Conservation (phyloP, 2,329 filamentous ascomycete genomes). For the Verticillium dahliae region DNA sequence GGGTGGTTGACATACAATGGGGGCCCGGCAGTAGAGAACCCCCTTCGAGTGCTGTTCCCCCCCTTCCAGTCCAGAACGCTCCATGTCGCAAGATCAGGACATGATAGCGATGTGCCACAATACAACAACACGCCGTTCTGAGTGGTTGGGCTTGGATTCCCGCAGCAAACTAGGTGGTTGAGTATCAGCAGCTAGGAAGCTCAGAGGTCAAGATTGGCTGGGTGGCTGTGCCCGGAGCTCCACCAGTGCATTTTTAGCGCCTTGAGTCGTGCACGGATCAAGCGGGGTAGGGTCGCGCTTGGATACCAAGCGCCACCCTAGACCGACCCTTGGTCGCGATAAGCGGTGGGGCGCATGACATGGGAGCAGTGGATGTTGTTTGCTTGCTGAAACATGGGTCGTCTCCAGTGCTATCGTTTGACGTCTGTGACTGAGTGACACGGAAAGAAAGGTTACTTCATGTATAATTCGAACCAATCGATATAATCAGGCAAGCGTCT, state of each 20-base stretch:
- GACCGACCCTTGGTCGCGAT: not conserved
- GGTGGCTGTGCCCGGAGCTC: not conserved
- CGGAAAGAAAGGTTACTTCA: too few relatives aligned
- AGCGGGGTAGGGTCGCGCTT: slow-evolving; percentile 1
- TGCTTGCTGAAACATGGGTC: too few relatives aligned
- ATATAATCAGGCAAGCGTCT: too few relatives aligned
- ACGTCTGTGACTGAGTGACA: too few relatives aligned
- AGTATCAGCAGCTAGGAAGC: not conserved
- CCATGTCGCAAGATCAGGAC: not conserved
- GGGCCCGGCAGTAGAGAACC: not conserved
- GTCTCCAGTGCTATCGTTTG: too few relatives aligned
- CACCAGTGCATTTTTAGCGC: not conserved
- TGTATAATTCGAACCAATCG: too few relatives aligned
- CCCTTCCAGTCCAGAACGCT: not conserved
- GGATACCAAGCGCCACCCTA: not conserved
- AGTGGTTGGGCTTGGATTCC: not conserved
- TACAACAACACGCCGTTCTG: not conserved
- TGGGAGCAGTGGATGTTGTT: too few relatives aligned
- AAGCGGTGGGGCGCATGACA: not conserved
- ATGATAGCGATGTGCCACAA: not conserved
- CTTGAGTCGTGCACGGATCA: not conserved
- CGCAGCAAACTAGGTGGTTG: not conserved
- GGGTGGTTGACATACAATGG: not conserved
- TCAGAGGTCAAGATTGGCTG: not conserved
- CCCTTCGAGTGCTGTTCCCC: not conserved